Percentiles rank a stretch among this genome's conserved stretches.
Evolutionary conservation across 2,329 filamentous ascomycete genomes (phyloP).

Genomic region (Diplodia sapinea): DNA sequence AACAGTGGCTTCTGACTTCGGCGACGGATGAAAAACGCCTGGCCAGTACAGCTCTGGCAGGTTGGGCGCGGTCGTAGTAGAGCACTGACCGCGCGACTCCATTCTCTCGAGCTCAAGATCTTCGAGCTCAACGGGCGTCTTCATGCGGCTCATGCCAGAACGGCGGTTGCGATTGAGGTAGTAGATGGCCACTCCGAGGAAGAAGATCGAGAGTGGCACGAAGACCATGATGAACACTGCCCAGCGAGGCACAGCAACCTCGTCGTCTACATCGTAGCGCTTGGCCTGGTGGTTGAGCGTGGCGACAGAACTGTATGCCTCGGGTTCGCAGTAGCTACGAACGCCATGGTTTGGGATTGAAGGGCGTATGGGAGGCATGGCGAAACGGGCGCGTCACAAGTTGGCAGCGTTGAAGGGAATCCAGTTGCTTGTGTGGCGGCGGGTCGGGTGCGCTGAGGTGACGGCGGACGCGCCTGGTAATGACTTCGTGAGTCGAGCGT

Average conservation of each 20-base stretch:
- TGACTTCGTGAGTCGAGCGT: not conserved
- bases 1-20: not conserved
- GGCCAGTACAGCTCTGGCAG: conserved; percentile 16
- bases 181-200: conserved; percentile 6
- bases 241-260: not conserved
- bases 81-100: not conserved
- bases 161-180: conserved; percentile 14
- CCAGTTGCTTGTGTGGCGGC: not conserved
- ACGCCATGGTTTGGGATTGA: conserved; percentile 4
- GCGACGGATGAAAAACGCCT: not conserved
- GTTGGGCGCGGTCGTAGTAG: not conserved
- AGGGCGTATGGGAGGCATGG: not conserved
- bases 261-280: not conserved
- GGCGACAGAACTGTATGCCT: conserved; percentile 10
- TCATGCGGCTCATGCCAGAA: not conserved
- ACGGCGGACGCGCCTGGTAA: not conserved
- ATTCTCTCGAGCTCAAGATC: not conserved
- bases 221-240: conserved; percentile 7
- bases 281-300: not conserved
- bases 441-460: not conserved
- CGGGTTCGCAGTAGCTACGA: conserved; percentile 10
- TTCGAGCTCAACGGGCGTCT: conserved; percentile 1
- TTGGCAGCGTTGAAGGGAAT: not conserved
- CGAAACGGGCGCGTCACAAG: not conserved
- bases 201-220: not conserved